A percentile compares a stretch with the other conserved stretches of the same genome.
These are phyloP conservation scores for Eucalyptus guilfoylei DNA, from an alignment of 345 rosid genomes.

Conservation along the genomic window DNA sequence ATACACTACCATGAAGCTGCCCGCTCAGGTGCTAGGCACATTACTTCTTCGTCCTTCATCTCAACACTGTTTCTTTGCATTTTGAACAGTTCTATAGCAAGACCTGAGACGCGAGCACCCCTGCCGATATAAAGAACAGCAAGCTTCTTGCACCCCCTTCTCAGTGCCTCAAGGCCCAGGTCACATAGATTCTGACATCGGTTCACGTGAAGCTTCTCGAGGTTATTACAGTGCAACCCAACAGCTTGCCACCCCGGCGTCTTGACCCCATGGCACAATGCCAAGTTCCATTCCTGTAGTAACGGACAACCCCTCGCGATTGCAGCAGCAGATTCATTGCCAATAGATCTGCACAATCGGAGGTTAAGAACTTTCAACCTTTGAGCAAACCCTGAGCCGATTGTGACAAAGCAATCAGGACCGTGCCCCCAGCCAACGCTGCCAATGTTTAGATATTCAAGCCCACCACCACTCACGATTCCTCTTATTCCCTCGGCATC, in stretches of 20 bases:
- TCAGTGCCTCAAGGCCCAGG: constrained; percentile 41
- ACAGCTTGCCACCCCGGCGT: constrained; percentile 55
- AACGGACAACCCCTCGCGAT: constrained; percentile 68
- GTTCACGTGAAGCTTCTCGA: constrained; percentile 68
- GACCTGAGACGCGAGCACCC: not conserved
- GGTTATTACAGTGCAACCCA: constrained; percentile 39
- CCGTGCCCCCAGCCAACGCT: constrained; percentile 1
- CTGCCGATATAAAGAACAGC: constrained; percentile 31
- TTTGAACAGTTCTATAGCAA: not conserved
- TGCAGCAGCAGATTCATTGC: constrained; percentile 45
- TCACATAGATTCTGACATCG: constrained; percentile 65
- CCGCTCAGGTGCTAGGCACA: not conserved
- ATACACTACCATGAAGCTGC: not conserved
- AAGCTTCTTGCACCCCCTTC: constrained; percentile 59
- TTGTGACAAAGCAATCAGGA: constrained; percentile 24
- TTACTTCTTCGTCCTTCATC: not conserved
- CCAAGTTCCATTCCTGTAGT: constrained; percentile 72
- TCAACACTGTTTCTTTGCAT: not conserved
- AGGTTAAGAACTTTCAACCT: constrained; percentile 55
- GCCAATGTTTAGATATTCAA: constrained; percentile 43
- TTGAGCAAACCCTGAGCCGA: constrained; percentile 48
- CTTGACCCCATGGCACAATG: constrained; percentile 49
- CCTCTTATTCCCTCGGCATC: constrained; percentile 38
- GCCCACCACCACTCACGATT: constrained; percentile 70
- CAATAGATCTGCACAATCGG: constrained; percentile 53